Conservation (phyloP, 2,329 filamentous ascomycete species). For the Chalaropsis thielavioides region DNA sequence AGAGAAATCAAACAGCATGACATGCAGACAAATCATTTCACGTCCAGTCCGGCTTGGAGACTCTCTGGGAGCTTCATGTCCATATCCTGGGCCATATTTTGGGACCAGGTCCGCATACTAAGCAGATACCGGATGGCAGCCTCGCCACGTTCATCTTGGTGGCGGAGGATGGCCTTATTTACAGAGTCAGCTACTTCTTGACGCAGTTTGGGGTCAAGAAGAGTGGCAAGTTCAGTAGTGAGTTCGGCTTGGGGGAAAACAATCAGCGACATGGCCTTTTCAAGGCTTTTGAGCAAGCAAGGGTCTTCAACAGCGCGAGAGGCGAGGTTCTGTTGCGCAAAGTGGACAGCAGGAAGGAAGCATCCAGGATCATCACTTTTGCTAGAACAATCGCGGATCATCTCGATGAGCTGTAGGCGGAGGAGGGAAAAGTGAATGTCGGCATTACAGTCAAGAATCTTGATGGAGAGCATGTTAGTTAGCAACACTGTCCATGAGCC, state of each 20-base stretch:
- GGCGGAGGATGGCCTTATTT: conserved; percentile 72
- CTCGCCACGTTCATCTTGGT: conserved; percentile 58
- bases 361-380: conserved; percentile 52
- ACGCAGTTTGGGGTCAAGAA: conserved; percentile 68
- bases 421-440: conserved; percentile 79
- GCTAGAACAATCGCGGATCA: conserved; percentile 65
- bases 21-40: conserved; percentile 9
- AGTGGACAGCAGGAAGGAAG: conserved; percentile 55
- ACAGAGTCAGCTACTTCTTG: conserved; percentile 74
- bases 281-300: conserved; percentile 72
- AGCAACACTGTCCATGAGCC: background rate
- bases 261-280: conserved; percentile 82
- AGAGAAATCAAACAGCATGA: background rate
- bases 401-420: conserved; percentile 80
- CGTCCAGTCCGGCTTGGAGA: conserved; percentile 27
- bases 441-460: conserved; percentile 79
- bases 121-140: conserved; percentile 72
- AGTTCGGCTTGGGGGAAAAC: conserved; percentile 76
- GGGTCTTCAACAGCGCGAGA: conserved; percentile 71
- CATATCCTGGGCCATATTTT: background rate
- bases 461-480: conserved; percentile 15
- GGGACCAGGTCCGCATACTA: conserved; percentile 63
- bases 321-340: conserved; percentile 75
- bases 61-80: conserved; percentile 23
- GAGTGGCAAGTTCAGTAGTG: conserved; percentile 55